phyloP scores from a whole-genome alignment of 495 filamentous ascomycete species.

The Hypoxylon fragiforme region DNA sequence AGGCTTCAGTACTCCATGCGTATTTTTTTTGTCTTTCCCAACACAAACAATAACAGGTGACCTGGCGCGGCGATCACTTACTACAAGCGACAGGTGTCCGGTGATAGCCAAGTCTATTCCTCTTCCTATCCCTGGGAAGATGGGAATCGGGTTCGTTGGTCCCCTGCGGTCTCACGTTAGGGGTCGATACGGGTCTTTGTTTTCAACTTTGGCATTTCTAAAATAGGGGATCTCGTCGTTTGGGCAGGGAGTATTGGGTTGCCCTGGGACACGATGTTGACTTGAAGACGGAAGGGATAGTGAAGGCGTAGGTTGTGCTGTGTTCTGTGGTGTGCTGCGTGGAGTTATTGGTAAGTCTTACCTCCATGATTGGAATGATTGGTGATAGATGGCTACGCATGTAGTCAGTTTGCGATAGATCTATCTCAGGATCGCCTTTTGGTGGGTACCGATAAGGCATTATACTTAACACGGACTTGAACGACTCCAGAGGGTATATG shows the following conservation, averaged over 20 bases:
- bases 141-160: constrained; percentile 35
- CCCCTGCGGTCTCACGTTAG: constrained; percentile 62
- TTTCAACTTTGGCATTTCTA: constrained; percentile 56
- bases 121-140: constrained; percentile 75
- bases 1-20: constrained; percentile 20
- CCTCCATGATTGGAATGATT: constrained; percentile 44
- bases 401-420: constrained; percentile 46
- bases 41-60: too few relatives aligned
- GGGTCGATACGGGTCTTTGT: constrained; percentile 67
- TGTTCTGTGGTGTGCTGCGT: constrained; percentile 29
- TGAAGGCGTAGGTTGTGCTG: constrained; percentile 11
- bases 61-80: constrained; percentile 60
- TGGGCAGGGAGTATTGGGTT: constrained; percentile 35
- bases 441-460: constrained; percentile 59
- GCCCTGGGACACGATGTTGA: constrained; percentile 39
- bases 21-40: constrained; percentile 11
- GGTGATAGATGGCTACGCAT: constrained; percentile 45
- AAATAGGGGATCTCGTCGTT: constrained; percentile 44
- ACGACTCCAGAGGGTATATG: constrained; percentile 38
- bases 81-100: constrained; percentile 96
- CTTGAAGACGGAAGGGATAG: constrained; percentile 20
- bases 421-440: constrained; percentile 50
- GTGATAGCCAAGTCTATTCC: constrained; percentile 97
- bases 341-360: constrained; percentile 34
- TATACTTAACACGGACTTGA: constrained; percentile 49